Evolutionary conservation across 768 basidiomycete species (phyloP), one percentile per base, ranked within the genome.

Genomic region (Boletus fagicola): DNA sequence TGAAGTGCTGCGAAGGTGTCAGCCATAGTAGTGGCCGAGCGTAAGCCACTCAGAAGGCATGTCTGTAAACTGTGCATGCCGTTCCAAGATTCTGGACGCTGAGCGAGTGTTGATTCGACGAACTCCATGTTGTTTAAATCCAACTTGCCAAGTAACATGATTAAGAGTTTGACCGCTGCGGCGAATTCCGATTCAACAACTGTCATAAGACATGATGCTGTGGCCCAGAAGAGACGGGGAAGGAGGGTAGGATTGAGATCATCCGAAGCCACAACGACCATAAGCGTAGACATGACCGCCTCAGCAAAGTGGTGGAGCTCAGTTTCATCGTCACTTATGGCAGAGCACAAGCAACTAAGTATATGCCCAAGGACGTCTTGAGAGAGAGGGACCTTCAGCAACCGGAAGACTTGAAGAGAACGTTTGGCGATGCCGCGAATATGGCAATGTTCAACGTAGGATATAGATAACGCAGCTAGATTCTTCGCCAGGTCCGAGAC

Each of bases 181-280:
- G 74, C 67, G 64, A 91, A 97, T 71, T 98, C 94, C 12, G 77
- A 71, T 68, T 96, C 90, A 38, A 90, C 86, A 0, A 88, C 87
- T 3, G 93, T 95, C 28, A 84, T 86, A 20, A 96, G 80, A 65
- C 86, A 90, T 1, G 92, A 94, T 45, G 82, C 82, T 2, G 86
- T 78, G 66, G 85, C 87, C 95, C 94, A 97, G 71, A 91, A 96
- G 49, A 95, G 76, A 60, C 91, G 90, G 3, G 94, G 92, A 13
- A 90, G 75, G 28, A 92, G 77, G 1, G 78, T 72, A 52, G 78
- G 75, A 60, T 88, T 80, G 15, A 90, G 75, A 48, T 87, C 83
- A 15, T 77, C 73, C 4, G 80, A 75, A 18, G 77, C 75, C 20
- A 83, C 82, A 57, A 89, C 76, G 18, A 86, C 79, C 13, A 80